Evolutionary conservation across 2,329 filamentous ascomycete genomes (phyloP), one percentile per base, ranked within the genome.

Genomic region (Zymoseptoria passerinii): DNA sequence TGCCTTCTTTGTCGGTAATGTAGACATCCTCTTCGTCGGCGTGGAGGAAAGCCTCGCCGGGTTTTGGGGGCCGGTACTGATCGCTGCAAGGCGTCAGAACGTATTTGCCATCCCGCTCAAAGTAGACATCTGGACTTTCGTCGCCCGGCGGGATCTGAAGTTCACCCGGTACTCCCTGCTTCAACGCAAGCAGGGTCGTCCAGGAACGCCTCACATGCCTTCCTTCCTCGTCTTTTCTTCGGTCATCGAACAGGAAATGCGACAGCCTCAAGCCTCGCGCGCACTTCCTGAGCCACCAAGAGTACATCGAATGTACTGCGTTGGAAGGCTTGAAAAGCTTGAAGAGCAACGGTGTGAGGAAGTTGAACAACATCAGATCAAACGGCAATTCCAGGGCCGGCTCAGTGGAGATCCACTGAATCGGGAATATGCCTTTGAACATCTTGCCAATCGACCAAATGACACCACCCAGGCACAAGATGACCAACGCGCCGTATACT

Each of bases 311-410:
- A 66, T 95, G 88, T 2, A 99, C 78, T 0, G 84, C 87, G 69
- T 95, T 88, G 54, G 89, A 90, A 1, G 92, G 92, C 70, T 88
- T 89, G 74, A 96, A 87, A 66, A 90, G 86, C 66, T 84, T 87
- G 65, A 97, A 84, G 10, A 92, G 86, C 53, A 96, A 76, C 0
- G 94, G 94, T 79, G 96, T 94, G 52, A 96, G 78, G 72, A 96
- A 95, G 74, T 97, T 97, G 80, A 96, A 99, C 71, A 97, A 94
- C 16, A 99, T 78, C 1, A 99, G 79, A 69, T 99, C 92, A 61
- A 96, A 84, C 0, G 94, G 94, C 64, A 99, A 97, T 71, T 97
- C 94, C 52, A 97, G 79, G 0, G 95, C 88, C 0, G 94, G 92
- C 66, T 95, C 89, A 63, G 92, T 92, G 0, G 90, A 92, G 2